Percentiles rank a stretch among this genome's conserved stretches.
Evolutionary conservation across 768 basidiomycete species (phyloP).

Genomic region (Russula foetens): DNA sequence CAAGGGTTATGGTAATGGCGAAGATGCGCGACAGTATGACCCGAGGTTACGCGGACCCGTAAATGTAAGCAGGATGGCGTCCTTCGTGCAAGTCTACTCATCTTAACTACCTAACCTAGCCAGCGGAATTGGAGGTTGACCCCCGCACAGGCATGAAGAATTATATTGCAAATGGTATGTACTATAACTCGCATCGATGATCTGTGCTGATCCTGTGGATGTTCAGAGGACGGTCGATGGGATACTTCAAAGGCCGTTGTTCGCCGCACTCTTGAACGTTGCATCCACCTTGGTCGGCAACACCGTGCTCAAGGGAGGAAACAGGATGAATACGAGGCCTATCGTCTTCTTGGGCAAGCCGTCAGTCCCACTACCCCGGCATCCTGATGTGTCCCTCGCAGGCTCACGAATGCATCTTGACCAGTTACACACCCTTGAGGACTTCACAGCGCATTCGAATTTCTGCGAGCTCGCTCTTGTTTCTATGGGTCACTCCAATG

Average conservation of each 20-base stretch:
- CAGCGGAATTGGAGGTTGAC: conserved; percentile 80
- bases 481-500: conserved; percentile 60
- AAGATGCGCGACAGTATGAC: conserved; percentile 76
- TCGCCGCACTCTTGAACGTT: conserved; percentile 62
- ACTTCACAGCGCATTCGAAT: conserved; percentile 85
- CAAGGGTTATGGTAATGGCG: conserved; percentile 78
- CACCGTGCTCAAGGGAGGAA: conserved; percentile 51
- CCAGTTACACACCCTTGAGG: conserved; percentile 77
- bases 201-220: neutral
- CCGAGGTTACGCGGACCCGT: conserved; percentile 74
- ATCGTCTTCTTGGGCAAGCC: conserved; percentile 65
- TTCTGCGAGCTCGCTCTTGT: conserved; percentile 81
- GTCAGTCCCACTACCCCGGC: conserved; percentile 26
- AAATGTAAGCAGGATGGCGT: conserved; percentile 39
- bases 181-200: neutral
- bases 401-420: neutral
- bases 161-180: conserved; percentile 19
- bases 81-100: neutral
- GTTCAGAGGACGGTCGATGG: conserved; percentile 63
- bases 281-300: conserved; percentile 70
- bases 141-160: conserved; percentile 89
- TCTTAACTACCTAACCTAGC: conserved; percentile 31
- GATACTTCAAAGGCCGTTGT: conserved; percentile 80
- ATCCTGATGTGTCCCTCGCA: neutral
- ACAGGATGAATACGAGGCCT: conserved; percentile 70